Base-by-base conservation (phyloP, 2,329 filamentous ascomycete species). In the Colletotrichum simmondsii region DNA sequence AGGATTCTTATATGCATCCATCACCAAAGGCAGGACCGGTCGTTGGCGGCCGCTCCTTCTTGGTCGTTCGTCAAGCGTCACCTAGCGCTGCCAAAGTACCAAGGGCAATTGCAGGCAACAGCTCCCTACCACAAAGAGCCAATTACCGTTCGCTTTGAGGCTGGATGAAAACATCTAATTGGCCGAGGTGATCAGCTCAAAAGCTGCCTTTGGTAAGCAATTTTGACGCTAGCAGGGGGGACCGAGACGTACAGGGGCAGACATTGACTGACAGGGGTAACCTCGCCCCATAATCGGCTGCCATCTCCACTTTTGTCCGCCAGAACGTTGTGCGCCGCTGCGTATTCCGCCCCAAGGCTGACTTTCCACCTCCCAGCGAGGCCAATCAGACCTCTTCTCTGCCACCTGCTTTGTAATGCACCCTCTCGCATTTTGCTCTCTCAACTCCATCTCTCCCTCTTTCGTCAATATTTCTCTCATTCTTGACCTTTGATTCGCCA, bases 91-190 rank as follows among this genome's bases (percentile, higher is more conserved):
- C 8, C 19, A 30, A 24, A 8, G n/a, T 14, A 7, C 22, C 37
- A 62, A 49, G 16, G 60, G 60, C 60, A 11, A 28, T 32, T 28
- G 22, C 52, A 72, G 69, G 69, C 65, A 72, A 24, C 65, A 64
- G 59, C 54, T 24, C 0, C 52, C 8, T 59, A 19, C 4, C 1
- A 8, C 0, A 26, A 53, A 7, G 10, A 22, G 5, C 70, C 65
- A 72, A 72, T 72, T 53, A 72, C 12, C 26, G 16, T 1, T 12
- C 8, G 19, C 0, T 5, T 10, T 22, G 2, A 12, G 32, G 1
- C 3, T 0, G 7, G 5, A 11, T 8, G 5, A 2, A 2, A 2
- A 0, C 0, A 2, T 49, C 10, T 60, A 42, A 72, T 72, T 72
- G 70, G 70, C 42, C 6, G 1, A 2, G 5, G 19, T 26, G 16